Evolutionary conservation across 225 moss, liverwort and hornwort genomes (phyloP), one percentile per base, ranked within the genome.

Genomic region (Climacium dendroides): DNA sequence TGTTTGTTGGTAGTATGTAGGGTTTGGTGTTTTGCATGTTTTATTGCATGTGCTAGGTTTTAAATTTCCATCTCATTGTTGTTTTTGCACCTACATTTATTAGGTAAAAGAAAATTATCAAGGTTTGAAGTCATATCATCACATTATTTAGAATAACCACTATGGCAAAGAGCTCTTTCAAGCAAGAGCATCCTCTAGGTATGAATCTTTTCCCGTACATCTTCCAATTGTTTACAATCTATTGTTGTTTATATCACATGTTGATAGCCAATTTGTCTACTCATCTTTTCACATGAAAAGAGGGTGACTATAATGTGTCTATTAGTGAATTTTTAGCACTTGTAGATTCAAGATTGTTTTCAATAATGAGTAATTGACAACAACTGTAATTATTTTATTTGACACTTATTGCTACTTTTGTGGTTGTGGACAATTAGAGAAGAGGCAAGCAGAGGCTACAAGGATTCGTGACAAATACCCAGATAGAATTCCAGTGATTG

Each of bases 121-220:
- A 64, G 77, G 22, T 37, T 75, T 74, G 24, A 83, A 87, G 83
- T 79, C 4, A 0, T 77, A 92, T 34, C 63, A 78, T 77, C 35
- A 57, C 41, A 65, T 85, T 69, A 55, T 58, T 83, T 3, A 22
- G 0, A 17, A 58, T 47, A n/a, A 59, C 37, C 47, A 82, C 63
- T 63, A 93, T 91, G 91, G 91, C 91, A 75, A 96, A 93, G 88
- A 95, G 94, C 80, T 96, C 94, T 50, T 96, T 94, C 85, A 96
- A 95, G 85, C 92, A 93, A 88, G 93, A 96, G 89, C 95, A 96
- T 82, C 94, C 95, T 67, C 43, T 95, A 62, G 91, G 91, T 93
- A 82, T 37, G 57, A 60, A 39, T 53, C 9, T 73, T 64, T 19
- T 20, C 6, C 22, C 35, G 4, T 32, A 8, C 12, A 58, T 87